Base-by-base conservation (phyloP, 2,329 filamentous ascomycete species). In the Parastagonospora nodorum region DNA sequence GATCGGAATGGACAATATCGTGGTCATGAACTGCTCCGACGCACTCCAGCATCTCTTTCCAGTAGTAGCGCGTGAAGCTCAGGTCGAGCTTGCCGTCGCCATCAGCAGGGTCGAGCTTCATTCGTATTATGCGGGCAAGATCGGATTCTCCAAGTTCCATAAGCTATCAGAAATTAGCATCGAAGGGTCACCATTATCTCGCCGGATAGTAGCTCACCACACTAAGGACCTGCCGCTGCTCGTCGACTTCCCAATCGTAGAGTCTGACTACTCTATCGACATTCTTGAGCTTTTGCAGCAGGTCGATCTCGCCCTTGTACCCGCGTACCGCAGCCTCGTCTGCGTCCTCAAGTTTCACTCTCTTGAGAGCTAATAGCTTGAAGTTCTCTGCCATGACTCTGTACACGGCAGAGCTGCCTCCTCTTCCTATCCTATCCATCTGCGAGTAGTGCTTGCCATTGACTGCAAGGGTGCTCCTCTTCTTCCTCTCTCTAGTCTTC, bases 31-130 rank as follows among this genome's bases (percentile, higher is more conserved):
- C 92, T 0, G 93, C 85, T 61, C 90, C 85, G 5, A 99, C 85
- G 70, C 94, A 97, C 73, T 96, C 92, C 14, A 99, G 86, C 94
- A 99, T 99, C 76, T 99, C 94, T 74, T 96, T 94, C 94, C 94
- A 99, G 79, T 96, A 96, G 75, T 90, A 95, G n/a, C 94, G 88
- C 10, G 94, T 91, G 72, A 97, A 97, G 45, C 88, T 89, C 1
- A 90, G 83, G 69, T 99, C 94, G 53, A 99, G 88, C 52, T 82
- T 84, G 45, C 61, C 63, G 8, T 63, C 61, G 11, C 54, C 50
- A 46, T 88, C 84, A 11, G 67, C 66, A 3, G 66, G 64, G 50
- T 75, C 72, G 81, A 83, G 65, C 87, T 90, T 64, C 58, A 87
- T 84, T 31, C 86, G 87, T 58, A 99, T 82, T 46, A 97, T 86